Conservation (phyloP, 2,329 filamentous ascomycete species). For the Rutstroemia sydowiana region DNA sequence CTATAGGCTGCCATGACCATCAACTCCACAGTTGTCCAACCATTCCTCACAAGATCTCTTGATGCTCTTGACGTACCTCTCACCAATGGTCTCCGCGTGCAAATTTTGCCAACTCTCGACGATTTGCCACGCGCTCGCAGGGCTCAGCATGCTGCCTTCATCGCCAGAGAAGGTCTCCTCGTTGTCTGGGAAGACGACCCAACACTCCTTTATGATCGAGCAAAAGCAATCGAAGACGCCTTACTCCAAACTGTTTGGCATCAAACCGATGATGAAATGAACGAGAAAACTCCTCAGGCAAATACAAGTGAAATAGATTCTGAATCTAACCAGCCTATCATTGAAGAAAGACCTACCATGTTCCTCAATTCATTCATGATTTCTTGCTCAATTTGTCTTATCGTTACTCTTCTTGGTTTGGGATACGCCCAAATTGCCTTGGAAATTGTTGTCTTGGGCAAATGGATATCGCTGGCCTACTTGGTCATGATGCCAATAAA, state of each 20-base stretch:
- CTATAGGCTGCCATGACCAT: slow-evolving; percentile 70
- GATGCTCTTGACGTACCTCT: slow-evolving; percentile 68
- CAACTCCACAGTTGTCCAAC: slow-evolving; percentile 72
- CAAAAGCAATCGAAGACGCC: slow-evolving; percentile 66
- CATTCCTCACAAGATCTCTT: slow-evolving; percentile 65
- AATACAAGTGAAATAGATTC: slow-evolving; percentile 57
- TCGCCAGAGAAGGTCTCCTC: slow-evolving; percentile 61
- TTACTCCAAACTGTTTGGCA: slow-evolving; percentile 74
- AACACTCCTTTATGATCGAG: slow-evolving; percentile 60
- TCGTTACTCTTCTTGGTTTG: slow-evolving; percentile 59
- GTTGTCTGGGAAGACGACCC: slow-evolving; percentile 81
- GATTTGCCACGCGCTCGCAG: slow-evolving; percentile 66
- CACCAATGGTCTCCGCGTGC: slow-evolving; percentile 68
- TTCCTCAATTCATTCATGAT: slow-evolving; percentile 64
- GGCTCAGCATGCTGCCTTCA: slow-evolving; percentile 73
- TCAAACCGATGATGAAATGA: slow-evolving; percentile 46
- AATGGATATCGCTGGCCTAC: slow-evolving; percentile 56
- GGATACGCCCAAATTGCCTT: slow-evolving; percentile 64
- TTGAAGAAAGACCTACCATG: slow-evolving; percentile 59
- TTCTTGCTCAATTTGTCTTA: slow-evolving; percentile 55
- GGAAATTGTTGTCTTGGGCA: slow-evolving; percentile 57
- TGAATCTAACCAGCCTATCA: slow-evolving; percentile 60
- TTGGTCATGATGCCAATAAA: slow-evolving; percentile 61
- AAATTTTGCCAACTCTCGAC: slow-evolving; percentile 65
- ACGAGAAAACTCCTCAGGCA: slow-evolving; percentile 42